Evolutionary conservation across 1,284 basidiomycete species (phyloP).

Genomic region (Puccinia brachypodii): DNA sequence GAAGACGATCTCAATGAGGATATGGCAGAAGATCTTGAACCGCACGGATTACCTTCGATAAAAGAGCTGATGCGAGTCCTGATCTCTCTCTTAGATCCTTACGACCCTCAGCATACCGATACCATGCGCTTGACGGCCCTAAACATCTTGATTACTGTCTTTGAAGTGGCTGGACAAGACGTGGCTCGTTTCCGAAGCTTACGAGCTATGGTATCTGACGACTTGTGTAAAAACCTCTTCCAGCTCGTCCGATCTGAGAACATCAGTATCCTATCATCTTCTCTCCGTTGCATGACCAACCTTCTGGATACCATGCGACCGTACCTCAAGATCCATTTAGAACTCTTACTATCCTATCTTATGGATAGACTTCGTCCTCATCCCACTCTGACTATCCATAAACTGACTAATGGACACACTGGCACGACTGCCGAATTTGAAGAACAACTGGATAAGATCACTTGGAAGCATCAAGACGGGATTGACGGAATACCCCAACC

Average conservation of each 20-base stretch:
- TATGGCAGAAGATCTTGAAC: slow-evolving; percentile 52
- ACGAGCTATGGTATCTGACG: slow-evolving; percentile 72
- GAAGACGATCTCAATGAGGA: slow-evolving; percentile 53
- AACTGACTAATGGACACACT: slow-evolving; percentile 51
- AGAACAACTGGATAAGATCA: slow-evolving; percentile 52
- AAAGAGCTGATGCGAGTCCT: slow-evolving; percentile 90
- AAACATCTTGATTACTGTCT: slow-evolving; percentile 80
- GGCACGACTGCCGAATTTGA: slow-evolving; percentile 54
- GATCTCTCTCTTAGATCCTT: slow-evolving; percentile 90
- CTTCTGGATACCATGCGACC: slow-evolving; percentile 84
- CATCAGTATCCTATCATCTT: slow-evolving; percentile 71
- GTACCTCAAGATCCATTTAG: slow-evolving; percentile 92
- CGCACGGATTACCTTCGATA: slow-evolving; percentile 87
- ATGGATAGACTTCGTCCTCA: slow-evolving; percentile 74
- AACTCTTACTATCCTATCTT: slow-evolving; percentile 88
- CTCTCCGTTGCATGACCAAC: slow-evolving; percentile 80
- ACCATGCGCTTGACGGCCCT: slow-evolving; percentile 89
- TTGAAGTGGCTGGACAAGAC: slow-evolving; percentile 77
- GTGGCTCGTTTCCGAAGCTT: slow-evolving; percentile 70
- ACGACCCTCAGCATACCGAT: slow-evolving; percentile 91
- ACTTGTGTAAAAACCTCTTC: slow-evolving; percentile 94
- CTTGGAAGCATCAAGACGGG: slow-evolving; percentile 52
- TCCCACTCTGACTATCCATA: slow-evolving; percentile 54
- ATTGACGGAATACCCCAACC: slow-evolving; percentile 48
- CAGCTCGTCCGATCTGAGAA: slow-evolving; percentile 88